Conservation (phyloP, 1,284 basidiomycete species). For the Leccinum angustisporum region DNA sequence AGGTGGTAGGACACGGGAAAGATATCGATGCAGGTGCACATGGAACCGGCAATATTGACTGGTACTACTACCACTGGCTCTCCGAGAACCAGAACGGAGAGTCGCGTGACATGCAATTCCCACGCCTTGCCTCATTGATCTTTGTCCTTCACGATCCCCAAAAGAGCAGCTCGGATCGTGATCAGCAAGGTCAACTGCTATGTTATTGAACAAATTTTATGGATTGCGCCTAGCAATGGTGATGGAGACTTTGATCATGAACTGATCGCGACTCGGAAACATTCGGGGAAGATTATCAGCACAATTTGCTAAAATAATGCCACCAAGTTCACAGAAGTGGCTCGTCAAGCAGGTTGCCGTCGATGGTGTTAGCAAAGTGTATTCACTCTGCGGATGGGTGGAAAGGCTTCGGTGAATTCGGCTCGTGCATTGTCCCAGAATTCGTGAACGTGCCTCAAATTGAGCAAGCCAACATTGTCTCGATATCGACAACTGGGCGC, state of each 20-base stretch:
- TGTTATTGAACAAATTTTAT: too few relatives aligned
- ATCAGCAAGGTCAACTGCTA: too few relatives aligned
- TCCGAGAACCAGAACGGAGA: constrained; percentile 14
- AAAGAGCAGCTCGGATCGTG: too few relatives aligned
- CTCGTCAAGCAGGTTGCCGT: constrained; percentile 2
- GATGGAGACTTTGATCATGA: background rate
- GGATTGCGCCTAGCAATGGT: background rate
- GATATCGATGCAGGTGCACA: constrained; percentile 25
- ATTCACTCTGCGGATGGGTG: background rate
- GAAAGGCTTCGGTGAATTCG: constrained; percentile 14
- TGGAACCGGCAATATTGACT: constrained; percentile 14
- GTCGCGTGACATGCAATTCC: constrained; percentile 4
- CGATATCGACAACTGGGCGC: constrained; percentile 5
- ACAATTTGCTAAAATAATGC: background rate
- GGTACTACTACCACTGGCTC: too few relatives aligned
- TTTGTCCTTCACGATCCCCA: too few relatives aligned
- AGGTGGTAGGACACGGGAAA: constrained; percentile 13
- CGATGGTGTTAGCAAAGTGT: background rate
- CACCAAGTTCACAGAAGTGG: background rate
- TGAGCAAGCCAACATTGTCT: constrained; percentile 7
- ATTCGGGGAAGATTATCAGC: background rate
- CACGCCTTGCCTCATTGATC: too few relatives aligned
- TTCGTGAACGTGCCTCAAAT: constrained; percentile 8
- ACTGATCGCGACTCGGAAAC: background rate
- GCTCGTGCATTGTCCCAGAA: constrained; percentile 5